These are phyloP conservation scores for Diaporthe eres DNA, from an alignment of 2,329 filamentous ascomycete species.

Conservation along the genomic window DNA sequence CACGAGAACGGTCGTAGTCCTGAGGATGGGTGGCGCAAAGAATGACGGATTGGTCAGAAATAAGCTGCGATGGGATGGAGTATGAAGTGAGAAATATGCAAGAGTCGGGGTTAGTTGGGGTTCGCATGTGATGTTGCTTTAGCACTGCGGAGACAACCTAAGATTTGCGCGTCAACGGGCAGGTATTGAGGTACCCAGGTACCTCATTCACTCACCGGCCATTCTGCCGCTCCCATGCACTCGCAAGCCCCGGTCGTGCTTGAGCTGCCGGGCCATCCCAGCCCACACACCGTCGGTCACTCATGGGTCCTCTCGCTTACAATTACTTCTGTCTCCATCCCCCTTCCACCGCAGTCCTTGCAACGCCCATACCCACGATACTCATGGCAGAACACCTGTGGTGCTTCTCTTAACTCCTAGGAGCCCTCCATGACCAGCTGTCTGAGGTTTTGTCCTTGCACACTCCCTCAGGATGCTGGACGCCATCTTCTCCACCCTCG, in stretches of 20 bases:
- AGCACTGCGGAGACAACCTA: not conserved
- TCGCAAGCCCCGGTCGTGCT: slow-evolving; percentile 6
- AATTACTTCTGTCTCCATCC: slow-evolving; percentile 26
- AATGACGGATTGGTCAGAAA: not conserved
- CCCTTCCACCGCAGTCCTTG: slow-evolving; percentile 19
- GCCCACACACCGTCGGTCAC: slow-evolving; percentile 28
- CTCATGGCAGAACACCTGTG: not conserved
- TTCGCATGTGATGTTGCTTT: not conserved
- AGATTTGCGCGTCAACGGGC: not conserved
- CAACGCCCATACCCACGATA: not conserved
- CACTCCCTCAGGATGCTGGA: not conserved
- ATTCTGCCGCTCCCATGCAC: slow-evolving; percentile 1
- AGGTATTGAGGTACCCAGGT: not conserved
- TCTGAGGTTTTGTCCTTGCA: not conserved
- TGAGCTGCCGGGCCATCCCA: slow-evolving; percentile 23
- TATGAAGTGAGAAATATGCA: slow-evolving; percentile 1
- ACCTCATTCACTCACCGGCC: not conserved
- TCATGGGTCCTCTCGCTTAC: slow-evolving; percentile 29
- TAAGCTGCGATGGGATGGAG: not conserved
- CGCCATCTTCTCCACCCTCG: not conserved
- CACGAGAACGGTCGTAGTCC: not conserved
- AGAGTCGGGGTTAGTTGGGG: slow-evolving; percentile 13
- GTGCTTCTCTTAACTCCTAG: not conserved
- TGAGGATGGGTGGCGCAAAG: not conserved
- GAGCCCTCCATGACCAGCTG: not conserved